Percentiles rank a stretch among this genome's conserved stretches.
These are phyloP conservation scores for Henckelia pumila DNA, from an alignment of 257 asterid species.

Conservation along the genomic window DNA sequence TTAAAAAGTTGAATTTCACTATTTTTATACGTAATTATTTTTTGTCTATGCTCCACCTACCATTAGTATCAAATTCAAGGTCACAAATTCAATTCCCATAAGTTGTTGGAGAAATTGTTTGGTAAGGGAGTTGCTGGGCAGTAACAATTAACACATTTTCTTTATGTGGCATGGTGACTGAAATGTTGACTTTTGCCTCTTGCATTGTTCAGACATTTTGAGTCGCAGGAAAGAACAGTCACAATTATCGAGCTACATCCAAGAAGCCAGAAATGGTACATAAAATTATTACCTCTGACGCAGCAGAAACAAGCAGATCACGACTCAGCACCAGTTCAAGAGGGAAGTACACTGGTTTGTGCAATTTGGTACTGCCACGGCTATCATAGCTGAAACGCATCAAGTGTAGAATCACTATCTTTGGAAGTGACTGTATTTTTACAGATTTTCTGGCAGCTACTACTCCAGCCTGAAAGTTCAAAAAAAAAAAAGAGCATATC, in stretches of 20 bases:
- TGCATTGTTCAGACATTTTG: no score
- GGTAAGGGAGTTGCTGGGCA: neutral
- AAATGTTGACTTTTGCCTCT: no score
- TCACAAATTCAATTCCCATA: neutral
- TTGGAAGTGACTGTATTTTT: slow-evolving; percentile 69
- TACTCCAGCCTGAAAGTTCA: slow-evolving; percentile 55
- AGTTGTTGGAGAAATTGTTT: neutral
- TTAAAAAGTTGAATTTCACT: neutral
- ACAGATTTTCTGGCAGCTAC: slow-evolving; percentile 75
- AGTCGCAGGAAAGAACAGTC: neutral
- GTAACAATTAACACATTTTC: neutral
- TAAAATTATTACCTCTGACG: slow-evolving; percentile 55
- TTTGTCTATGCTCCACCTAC: no score
- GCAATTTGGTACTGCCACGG: slow-evolving; percentile 85
- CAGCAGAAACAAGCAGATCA: slow-evolving; percentile 65
- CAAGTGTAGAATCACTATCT: slow-evolving; percentile 80
- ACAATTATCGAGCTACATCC: slow-evolving; percentile 13
- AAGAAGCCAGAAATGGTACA: slow-evolving; percentile 9
- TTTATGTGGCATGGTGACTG: no score
- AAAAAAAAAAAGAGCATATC: slow-evolving; percentile 8
- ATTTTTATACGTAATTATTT: no score
- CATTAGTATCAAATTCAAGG: neutral
- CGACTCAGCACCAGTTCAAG: slow-evolving; percentile 67
- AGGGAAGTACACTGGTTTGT: slow-evolving; percentile 74
- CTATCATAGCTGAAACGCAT: slow-evolving; percentile 77